Conservation (phyloP, 2,329 filamentous ascomycete species). For the Xylariaceae sp. region DNA sequence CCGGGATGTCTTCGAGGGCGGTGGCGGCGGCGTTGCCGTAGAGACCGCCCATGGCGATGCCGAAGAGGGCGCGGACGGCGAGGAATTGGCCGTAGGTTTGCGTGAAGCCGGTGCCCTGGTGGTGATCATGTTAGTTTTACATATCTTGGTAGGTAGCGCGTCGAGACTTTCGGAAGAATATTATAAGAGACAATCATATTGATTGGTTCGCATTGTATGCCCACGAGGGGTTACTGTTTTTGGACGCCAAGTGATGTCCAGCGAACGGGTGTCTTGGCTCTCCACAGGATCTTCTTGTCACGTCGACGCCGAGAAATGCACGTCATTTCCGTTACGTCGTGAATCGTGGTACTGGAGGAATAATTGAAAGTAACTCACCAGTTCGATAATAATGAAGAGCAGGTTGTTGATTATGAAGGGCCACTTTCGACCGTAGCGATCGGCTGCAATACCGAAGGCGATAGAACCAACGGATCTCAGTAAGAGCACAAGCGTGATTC, state of each 20-base stretch:
- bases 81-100: slow-evolving; percentile 66
- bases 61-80: slow-evolving; percentile 69
- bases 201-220: background rate
- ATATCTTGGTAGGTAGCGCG: background rate
- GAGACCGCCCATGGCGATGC: slow-evolving; percentile 75
- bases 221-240: background rate
- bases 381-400: slow-evolving; percentile 65
- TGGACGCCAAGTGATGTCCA: slow-evolving; percentile 25
- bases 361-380: slow-evolving; percentile 43
- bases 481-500: slow-evolving; percentile 59
- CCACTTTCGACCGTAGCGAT: slow-evolving; percentile 60
- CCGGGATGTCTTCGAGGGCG: slow-evolving; percentile 68
- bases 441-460: slow-evolving; percentile 49
- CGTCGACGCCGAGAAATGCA: background rate
- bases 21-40: slow-evolving; percentile 76
- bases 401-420: slow-evolving; percentile 72
- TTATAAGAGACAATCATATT: background rate
- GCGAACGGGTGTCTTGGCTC: background rate
- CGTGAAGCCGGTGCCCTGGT: slow-evolving; percentile 60
- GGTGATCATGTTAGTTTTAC: slow-evolving; percentile 4
- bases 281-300: background rate
- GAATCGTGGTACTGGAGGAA: slow-evolving; percentile 5
- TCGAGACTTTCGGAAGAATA: background rate
- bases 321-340: background rate
- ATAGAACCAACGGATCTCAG: slow-evolving; percentile 53